Evolutionary conservation across 371 early-diverging fungal genomes (phyloP).

Genomic region (Zychaea mexicana): DNA sequence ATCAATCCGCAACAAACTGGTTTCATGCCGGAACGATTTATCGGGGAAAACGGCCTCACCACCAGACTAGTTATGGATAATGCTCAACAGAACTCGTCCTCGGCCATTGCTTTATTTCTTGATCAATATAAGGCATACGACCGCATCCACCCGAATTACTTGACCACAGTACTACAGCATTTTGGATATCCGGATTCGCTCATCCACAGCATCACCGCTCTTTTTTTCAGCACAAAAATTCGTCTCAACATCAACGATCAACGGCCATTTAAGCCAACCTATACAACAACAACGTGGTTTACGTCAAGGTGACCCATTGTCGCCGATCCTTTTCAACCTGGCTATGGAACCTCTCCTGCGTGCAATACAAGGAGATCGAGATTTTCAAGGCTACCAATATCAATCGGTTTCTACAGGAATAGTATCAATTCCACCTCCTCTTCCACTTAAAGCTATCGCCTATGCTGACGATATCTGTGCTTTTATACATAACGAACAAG

Average conservation of each 20-base stretch:
- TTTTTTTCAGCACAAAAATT: conserved; percentile 22
- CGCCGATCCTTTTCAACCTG: no score
- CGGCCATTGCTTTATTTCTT: background rate
- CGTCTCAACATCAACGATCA: conserved; percentile 22
- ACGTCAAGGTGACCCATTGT: no score
- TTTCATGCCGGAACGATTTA: conserved; percentile 11
- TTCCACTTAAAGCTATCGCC: conserved; percentile 14
- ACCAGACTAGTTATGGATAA: background rate
- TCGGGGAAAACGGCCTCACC: conserved; percentile 15
- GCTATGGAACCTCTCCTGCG: no score
- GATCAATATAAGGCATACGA: conserved; percentile 22
- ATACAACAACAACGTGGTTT: no score
- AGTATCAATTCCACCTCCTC: background rate
- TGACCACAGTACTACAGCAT: background rate
- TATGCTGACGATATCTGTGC: conserved; percentile 24
- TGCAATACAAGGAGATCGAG: no score
- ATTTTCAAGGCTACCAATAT: no score
- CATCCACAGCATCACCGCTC: background rate
- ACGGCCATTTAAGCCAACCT: conserved; percentile 15
- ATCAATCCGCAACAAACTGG: conserved; percentile 21
- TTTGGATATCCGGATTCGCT: conserved; percentile 1
- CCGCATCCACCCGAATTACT: conserved; percentile 16
- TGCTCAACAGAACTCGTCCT: background rate
- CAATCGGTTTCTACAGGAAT: no score
- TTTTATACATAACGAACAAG: conserved; percentile 8